A percentile compares a stretch with the other conserved stretches of the same genome.
Conservation (phyloP, 768 basidiomycete species). For the Mycena chlorophos region DNA sequence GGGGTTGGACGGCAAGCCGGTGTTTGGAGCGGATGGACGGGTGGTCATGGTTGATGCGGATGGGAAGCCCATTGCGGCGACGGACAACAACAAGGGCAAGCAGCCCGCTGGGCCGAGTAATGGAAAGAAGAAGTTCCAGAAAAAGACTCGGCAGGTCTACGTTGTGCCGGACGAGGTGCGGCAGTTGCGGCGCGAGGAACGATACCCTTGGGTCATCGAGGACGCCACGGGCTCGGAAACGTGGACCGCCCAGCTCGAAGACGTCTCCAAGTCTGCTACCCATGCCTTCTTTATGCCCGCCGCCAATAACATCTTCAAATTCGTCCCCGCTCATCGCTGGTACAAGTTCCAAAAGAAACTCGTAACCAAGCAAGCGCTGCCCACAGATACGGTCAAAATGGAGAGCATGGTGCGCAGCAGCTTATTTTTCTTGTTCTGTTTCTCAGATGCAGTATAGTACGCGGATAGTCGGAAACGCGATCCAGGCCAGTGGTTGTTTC, state of each 20-base stretch:
- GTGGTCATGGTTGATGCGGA: constrained; percentile 82
- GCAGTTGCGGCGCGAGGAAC: constrained; percentile 80
- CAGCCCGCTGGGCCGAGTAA: constrained; percentile 31
- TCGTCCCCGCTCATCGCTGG: constrained; percentile 86
- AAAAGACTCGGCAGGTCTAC: constrained; percentile 83
- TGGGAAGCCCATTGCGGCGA: constrained; percentile 63
- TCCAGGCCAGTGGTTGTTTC: constrained; percentile 70
- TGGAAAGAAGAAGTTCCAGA: constrained; percentile 74
- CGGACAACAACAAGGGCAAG: constrained; percentile 45
- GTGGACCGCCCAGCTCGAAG: constrained; percentile 84
- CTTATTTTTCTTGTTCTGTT: constrained; percentile 22
- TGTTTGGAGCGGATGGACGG: constrained; percentile 73
- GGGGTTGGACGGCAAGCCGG: constrained; percentile 81
- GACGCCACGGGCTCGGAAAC: constrained; percentile 68
- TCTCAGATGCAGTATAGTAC: constrained; percentile 34
- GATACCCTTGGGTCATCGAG: constrained; percentile 92
- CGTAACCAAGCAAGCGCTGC: constrained; percentile 63
- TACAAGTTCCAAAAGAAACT: constrained; percentile 91
- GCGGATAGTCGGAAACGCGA: constrained; percentile 72
- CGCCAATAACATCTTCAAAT: constrained; percentile 79
- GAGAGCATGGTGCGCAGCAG: constrained; percentile 52
- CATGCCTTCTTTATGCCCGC: constrained; percentile 86
- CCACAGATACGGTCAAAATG: constrained; percentile 66
- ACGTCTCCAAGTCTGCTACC: constrained; percentile 66
- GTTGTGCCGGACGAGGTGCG: constrained; percentile 75